A percentile compares a stretch with the other conserved stretches of the same genome.
Conservation (phyloP, 768 basidiomycete genomes). For the Termitomyces titanicus region DNA sequence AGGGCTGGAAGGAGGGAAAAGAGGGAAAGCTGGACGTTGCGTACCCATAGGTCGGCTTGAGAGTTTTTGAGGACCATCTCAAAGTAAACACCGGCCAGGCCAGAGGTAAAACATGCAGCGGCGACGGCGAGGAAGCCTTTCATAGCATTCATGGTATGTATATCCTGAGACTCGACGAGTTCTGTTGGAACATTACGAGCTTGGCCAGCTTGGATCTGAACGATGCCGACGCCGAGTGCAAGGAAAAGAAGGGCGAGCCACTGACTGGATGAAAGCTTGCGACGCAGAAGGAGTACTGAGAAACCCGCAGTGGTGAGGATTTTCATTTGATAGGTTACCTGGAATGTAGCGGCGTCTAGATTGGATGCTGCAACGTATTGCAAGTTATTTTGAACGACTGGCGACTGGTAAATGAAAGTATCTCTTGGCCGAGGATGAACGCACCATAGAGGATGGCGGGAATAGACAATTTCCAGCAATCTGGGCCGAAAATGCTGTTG, state of each 20-base stretch:
- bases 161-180: constrained; percentile 22
- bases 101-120: constrained; percentile 91
- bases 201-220: constrained; percentile 70
- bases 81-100: constrained; percentile 96
- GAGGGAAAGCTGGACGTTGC: constrained; percentile 92
- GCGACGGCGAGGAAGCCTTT: constrained; percentile 90
- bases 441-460: constrained; percentile 90
- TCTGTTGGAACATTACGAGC: constrained; percentile 18
- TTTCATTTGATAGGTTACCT: constrained; percentile 97
- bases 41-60: constrained; percentile 89
- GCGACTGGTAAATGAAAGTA: background rate
- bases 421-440: constrained; percentile 5
- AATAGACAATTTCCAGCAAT: constrained; percentile 97
- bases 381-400: constrained; percentile 91
- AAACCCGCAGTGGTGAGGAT: constrained; percentile 92
- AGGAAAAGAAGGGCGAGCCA: constrained; percentile 86
- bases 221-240: constrained; percentile 85
- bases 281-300: constrained; percentile 78
- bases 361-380: constrained; percentile 95
- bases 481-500: constrained; percentile 76
- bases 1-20: constrained; percentile 92
- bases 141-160: constrained; percentile 69
- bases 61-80: constrained; percentile 96
- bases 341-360: constrained; percentile 93
- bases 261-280: constrained; percentile 66